A percentile compares a stretch with the other conserved stretches of the same genome.
Conservation (phyloP, 2,329 filamentous ascomycete genomes). For the Claviceps arundinis region DNA sequence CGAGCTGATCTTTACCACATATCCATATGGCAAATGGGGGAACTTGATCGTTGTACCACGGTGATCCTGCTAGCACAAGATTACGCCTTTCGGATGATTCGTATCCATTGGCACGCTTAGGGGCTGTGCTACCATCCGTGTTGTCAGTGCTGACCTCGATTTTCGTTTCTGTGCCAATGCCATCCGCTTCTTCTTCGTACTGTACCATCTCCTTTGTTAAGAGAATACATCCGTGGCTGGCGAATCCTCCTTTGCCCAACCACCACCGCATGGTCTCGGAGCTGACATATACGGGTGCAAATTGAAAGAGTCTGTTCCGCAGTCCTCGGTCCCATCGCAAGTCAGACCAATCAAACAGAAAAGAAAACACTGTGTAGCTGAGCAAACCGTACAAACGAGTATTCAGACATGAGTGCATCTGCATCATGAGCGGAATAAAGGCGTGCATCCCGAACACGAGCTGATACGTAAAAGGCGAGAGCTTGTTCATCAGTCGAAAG, state of each 20-base stretch:
- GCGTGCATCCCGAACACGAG: conserved; percentile 82
- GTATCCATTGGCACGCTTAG: not conserved
- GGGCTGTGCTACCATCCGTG: not conserved
- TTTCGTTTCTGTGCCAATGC: conserved; percentile 15
- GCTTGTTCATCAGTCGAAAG: conserved; percentile 80
- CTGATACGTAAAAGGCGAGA: conserved; percentile 64
- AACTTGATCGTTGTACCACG: conserved; percentile 71
- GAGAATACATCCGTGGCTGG: conserved; percentile 69
- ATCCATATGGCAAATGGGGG: conserved; percentile 87
- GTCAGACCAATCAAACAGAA: conserved; percentile 82
- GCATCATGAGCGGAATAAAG: conserved; percentile 91
- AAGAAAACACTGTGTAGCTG: conserved; percentile 81
- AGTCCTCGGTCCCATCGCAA: conserved; percentile 70
- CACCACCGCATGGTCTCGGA: conserved; percentile 92
- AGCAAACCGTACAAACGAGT: conserved; percentile 61
- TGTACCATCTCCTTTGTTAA: conserved; percentile 58
- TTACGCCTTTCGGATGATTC: conserved; percentile 12
- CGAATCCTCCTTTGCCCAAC: conserved; percentile 77
- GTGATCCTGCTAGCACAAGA: conserved; percentile 31
- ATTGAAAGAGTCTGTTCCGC: conserved; percentile 76
- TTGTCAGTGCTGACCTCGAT: not conserved
- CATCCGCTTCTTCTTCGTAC: conserved; percentile 49
- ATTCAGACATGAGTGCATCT: conserved; percentile 56
- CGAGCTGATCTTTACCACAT: conserved; percentile 67
- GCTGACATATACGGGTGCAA: conserved; percentile 80